phyloP scores from a whole-genome alignment of 2,329 filamentous ascomycete genomes.

The Apiospora phragmitis region DNA sequence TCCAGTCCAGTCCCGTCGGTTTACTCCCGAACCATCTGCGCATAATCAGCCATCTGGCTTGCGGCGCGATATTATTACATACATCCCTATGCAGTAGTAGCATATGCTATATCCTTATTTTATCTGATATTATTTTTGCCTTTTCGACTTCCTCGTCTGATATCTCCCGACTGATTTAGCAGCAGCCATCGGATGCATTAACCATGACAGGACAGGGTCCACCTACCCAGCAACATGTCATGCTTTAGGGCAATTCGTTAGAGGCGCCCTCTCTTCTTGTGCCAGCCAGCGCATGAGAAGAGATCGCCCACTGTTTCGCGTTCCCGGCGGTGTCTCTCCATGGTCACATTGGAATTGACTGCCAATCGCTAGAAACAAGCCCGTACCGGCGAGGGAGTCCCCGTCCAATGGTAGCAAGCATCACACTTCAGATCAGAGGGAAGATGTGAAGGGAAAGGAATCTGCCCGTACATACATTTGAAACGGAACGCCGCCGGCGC shows the following conservation, averaged over 20 bases:
- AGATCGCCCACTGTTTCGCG: constrained; percentile 12
- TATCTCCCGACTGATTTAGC: constrained; percentile 3
- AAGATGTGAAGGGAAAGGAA: neutral
- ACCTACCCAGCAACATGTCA: constrained; percentile 5
- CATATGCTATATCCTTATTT: neutral
- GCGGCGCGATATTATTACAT: constrained; percentile 2
- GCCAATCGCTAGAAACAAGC: constrained; percentile 10
- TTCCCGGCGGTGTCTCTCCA: constrained; percentile 6
- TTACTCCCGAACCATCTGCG: neutral
- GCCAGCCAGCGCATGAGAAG: constrained; percentile 6
- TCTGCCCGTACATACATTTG: neutral
- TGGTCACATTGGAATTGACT: constrained; percentile 7
- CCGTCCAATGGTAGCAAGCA: constrained; percentile 2
- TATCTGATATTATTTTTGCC: neutral
- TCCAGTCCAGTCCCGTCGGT: neutral
- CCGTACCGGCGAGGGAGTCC: neutral
- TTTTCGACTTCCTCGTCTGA: constrained; percentile 2
- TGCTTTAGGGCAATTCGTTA: neutral
- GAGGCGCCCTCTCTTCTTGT: neutral
- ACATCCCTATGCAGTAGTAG: neutral
- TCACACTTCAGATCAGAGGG: neutral
- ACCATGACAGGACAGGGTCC: neutral
- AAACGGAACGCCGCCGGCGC: constrained; percentile 9
- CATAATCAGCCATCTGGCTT: neutral
- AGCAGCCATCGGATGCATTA: neutral